These are phyloP conservation scores for Lentinus brumalis DNA, from an alignment of 768 basidiomycete species.

Conservation along the genomic window DNA sequence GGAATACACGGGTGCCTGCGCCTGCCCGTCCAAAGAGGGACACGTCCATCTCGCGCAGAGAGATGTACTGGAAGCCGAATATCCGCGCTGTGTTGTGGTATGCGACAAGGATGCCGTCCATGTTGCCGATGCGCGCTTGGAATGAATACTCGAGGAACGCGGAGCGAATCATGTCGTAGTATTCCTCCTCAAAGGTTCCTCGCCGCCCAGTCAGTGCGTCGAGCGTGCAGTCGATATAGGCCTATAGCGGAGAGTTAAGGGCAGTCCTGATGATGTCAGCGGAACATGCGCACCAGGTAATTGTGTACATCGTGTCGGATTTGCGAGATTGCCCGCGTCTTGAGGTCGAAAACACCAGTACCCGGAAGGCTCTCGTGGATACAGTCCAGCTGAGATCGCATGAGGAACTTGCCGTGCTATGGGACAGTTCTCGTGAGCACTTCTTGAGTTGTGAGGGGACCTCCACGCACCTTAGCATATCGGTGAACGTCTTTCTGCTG, in stretches of 20 bases:
- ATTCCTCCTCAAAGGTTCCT: slow-evolving; percentile 90
- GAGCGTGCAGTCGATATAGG: slow-evolving; percentile 81
- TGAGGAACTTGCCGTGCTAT: slow-evolving; percentile 67
- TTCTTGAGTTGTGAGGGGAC: no score
- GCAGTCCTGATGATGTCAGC: not conserved
- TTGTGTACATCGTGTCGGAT: slow-evolving; percentile 87
- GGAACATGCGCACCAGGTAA: slow-evolving; percentile 52
- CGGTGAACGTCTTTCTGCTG: slow-evolving; percentile 72
- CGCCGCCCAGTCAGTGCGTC: slow-evolving; percentile 57
- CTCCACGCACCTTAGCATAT: slow-evolving; percentile 68
- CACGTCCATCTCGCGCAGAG: slow-evolving; percentile 85
- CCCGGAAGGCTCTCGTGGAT: slow-evolving; percentile 80
- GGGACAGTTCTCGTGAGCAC: not conserved
- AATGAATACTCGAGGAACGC: slow-evolving; percentile 91
- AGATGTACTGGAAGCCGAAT: slow-evolving; percentile 93
- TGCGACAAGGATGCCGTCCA: slow-evolving; percentile 92
- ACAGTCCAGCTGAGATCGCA: slow-evolving; percentile 96
- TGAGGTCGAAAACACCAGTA: slow-evolving; percentile 93
- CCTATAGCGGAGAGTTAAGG: slow-evolving; percentile 39
- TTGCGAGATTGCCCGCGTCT: slow-evolving; percentile 85
- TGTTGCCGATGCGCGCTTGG: slow-evolving; percentile 94
- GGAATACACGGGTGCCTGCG: slow-evolving; percentile 75
- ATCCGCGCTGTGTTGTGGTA: slow-evolving; percentile 86
- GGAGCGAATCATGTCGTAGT: slow-evolving; percentile 91
- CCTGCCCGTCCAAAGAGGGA: slow-evolving; percentile 66